A percentile compares a stretch with the other conserved stretches of the same genome.
Evolutionary conservation across 805 yeast genomes (phyloP).

Genomic region (Wickerhamomyces hampshirensis): DNA sequence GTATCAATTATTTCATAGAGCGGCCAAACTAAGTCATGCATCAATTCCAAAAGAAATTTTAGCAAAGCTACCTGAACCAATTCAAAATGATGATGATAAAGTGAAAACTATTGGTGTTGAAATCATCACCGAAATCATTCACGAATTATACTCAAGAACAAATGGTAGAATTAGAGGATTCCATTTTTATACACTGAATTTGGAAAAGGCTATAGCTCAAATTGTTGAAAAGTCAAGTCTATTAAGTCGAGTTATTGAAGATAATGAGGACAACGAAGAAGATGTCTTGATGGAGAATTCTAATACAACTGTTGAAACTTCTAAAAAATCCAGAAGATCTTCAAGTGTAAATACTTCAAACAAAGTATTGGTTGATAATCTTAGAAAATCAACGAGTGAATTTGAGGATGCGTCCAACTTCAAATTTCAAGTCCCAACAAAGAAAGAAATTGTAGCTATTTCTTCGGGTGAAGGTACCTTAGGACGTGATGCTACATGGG

Average conservation of each 20-base stretch:
- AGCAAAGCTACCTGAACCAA: slow-evolving; percentile 47
- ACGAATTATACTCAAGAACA: slow-evolving; percentile 48
- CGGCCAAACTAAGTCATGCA: slow-evolving; percentile 86
- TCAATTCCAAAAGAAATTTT: slow-evolving; percentile 59
- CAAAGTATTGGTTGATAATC: slow-evolving; percentile 31
- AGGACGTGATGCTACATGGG: slow-evolving; percentile 94
- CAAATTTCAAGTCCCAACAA: slow-evolving; percentile 32
- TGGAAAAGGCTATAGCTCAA: slow-evolving; percentile 89
- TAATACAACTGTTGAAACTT: slow-evolving; percentile 8
- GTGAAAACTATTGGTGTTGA: slow-evolving; percentile 84
- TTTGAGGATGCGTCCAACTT: slow-evolving; percentile 19
- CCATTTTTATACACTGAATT: slow-evolving; percentile 88
- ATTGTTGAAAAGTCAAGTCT: slow-evolving; percentile 61
- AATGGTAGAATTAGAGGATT: slow-evolving; percentile 65
- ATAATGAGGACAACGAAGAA: slow-evolving; percentile 35
- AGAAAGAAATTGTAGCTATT: slow-evolving; percentile 64
- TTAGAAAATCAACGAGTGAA: slow-evolving; percentile 22
- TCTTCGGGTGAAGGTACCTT: slow-evolving; percentile 79
- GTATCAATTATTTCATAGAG: slow-evolving; percentile 74
- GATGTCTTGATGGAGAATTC: slow-evolving; percentile 29
- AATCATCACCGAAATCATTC: slow-evolving; percentile 58
- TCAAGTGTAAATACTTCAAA: slow-evolving; percentile 33
- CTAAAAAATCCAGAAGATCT: slow-evolving; percentile 15
- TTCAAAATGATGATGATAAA: slow-evolving; percentile 68
- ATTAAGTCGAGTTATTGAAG: slow-evolving; percentile 43